phyloP scores from a whole-genome alignment of 305 asterid genomes.

The Petunia hybrid region DNA sequence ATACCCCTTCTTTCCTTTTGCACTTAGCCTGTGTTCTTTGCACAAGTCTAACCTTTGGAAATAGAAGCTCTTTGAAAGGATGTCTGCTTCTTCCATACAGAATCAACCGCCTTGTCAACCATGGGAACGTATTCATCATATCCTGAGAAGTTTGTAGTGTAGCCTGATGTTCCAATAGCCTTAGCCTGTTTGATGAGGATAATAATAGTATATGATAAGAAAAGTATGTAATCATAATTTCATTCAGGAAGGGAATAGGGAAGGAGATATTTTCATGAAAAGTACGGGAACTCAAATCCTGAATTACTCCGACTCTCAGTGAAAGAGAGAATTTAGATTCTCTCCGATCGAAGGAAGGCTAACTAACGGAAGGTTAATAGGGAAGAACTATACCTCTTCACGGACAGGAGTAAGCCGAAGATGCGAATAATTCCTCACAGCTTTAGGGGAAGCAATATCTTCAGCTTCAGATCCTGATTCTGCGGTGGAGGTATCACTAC shows the following conservation, averaged over 20 bases:
- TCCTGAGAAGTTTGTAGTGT: conserved; percentile 64
- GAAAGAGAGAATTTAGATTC: background rate
- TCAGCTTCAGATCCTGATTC: conserved; percentile 99
- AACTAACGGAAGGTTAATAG: conserved; percentile 19
- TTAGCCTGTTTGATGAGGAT: conserved; percentile 62
- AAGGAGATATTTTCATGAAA: conserved; percentile 25
- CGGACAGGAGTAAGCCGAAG: conserved; percentile 98
- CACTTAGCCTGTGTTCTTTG: conserved; percentile 3
- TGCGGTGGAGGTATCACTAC: conserved; percentile 96
- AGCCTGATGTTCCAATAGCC: conserved; percentile 71
- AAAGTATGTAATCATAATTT: background rate
- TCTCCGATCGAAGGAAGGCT: background rate
- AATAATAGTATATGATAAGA: conserved; percentile 20
- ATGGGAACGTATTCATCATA: conserved; percentile 98
- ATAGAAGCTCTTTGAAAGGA: conserved; percentile 58
- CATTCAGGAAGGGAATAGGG: background rate
- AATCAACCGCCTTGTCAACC: conserved; percentile 99
- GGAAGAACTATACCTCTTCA: conserved; percentile 73
- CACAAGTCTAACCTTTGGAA: conserved; percentile 64
- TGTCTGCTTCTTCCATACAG: conserved; percentile 84
- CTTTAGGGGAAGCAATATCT: conserved; percentile 92
- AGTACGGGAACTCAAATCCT: background rate
- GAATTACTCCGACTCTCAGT: background rate
- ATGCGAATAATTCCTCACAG: conserved; percentile 77
- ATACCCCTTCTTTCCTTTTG: no score